Conservation (phyloP, 371 early-diverging fungal species). For the Lichtheimia ramosa region DNA sequence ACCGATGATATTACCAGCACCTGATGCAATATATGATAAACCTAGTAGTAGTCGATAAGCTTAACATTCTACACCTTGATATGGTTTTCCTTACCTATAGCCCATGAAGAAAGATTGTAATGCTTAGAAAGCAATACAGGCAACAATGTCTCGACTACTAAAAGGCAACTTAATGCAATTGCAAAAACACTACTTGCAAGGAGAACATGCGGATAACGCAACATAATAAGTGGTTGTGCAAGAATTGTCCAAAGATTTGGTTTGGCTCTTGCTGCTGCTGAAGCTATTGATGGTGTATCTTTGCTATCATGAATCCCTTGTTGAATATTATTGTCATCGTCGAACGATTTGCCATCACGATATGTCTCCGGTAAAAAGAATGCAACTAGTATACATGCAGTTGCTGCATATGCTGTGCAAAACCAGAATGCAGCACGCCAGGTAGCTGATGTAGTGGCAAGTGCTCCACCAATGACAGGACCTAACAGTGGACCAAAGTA, state of each 20-base stretch:
- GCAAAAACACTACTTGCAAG: slow-evolving; percentile 39
- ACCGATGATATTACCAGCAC: slow-evolving; percentile 40
- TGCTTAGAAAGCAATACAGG: slow-evolving; percentile 23
- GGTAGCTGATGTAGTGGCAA: slow-evolving; percentile 25
- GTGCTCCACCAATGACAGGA: slow-evolving; percentile 29
- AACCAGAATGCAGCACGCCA: slow-evolving; percentile 67
- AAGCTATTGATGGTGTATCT: neutral
- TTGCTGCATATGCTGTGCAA: slow-evolving; percentile 48
- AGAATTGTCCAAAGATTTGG: slow-evolving; percentile 9
- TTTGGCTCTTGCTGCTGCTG: no score
- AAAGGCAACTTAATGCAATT: slow-evolving; percentile 51
- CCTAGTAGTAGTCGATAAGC: slow-evolving; percentile 6
- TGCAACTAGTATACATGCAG: slow-evolving; percentile 15
- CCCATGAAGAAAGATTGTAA: slow-evolving; percentile 38
- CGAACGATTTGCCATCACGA: slow-evolving; percentile 18
- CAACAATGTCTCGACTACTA: slow-evolving; percentile 37
- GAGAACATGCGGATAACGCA: slow-evolving; percentile 48
- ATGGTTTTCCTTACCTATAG: slow-evolving; percentile 17
- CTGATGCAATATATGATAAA: slow-evolving; percentile 38
- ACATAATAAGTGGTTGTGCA: slow-evolving; percentile 25
- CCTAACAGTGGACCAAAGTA: slow-evolving; percentile 56
- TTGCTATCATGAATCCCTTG: neutral
- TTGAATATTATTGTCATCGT: neutral
- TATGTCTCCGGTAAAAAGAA: slow-evolving; percentile 66
- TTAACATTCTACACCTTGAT: no score